These are phyloP conservation scores for Penicillium bovifimosum DNA, from an alignment of 495 filamentous ascomycete species.

Conservation along the genomic window DNA sequence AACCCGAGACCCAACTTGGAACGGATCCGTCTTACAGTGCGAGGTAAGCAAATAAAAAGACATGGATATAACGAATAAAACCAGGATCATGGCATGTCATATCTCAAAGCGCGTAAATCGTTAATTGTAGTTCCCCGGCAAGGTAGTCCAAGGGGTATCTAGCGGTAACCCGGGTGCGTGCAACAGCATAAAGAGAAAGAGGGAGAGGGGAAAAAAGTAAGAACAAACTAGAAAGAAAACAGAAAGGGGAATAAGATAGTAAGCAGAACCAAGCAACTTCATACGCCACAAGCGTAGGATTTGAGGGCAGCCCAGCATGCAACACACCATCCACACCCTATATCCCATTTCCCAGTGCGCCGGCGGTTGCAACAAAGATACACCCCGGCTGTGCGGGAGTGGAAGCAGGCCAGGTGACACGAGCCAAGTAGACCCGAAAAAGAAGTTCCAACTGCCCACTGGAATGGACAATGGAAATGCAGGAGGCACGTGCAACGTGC, in stretches of 20 bases:
- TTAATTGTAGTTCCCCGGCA: slow-evolving; percentile 1
- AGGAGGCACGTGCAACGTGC: not conserved
- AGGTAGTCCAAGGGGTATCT: slow-evolving; percentile 13
- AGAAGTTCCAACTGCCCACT: slow-evolving; percentile 10
- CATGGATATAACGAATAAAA: not conserved
- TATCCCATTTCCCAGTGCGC: slow-evolving; percentile 8
- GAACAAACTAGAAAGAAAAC: not conserved
- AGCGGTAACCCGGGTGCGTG: slow-evolving; percentile 3
- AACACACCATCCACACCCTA: slow-evolving; percentile 8
- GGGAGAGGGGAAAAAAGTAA: not conserved
- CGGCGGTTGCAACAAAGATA: not conserved
- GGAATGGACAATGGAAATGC: not conserved
- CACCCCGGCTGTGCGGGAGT: not conserved
- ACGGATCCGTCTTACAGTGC: not conserved
- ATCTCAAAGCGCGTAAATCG: slow-evolving; percentile 12
- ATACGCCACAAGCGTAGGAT: slow-evolving; percentile 12
- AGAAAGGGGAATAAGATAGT: not conserved
- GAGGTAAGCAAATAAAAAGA: not conserved
- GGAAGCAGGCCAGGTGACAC: not conserved
- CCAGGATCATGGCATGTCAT: not conserved
- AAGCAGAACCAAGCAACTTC: slow-evolving; percentile 5
- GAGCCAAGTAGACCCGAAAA: not conserved
- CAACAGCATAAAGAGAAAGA: not conserved
- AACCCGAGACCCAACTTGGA: not conserved
- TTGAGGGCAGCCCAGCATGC: not conserved